Conservation (phyloP, 1,284 basidiomycete genomes). For the Irpex sp. region DNA sequence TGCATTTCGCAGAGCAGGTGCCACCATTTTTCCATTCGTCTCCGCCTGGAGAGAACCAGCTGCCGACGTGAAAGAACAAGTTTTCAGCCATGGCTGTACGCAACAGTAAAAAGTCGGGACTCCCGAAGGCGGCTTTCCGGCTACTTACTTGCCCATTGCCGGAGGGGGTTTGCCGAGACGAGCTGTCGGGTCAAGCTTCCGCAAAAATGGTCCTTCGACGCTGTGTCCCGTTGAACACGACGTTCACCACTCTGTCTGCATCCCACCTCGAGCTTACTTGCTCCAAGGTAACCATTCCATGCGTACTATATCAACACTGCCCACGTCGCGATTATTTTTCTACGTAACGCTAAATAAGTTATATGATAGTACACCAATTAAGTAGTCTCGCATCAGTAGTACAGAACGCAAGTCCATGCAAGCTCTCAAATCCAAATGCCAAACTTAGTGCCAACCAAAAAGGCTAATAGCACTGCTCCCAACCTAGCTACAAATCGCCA, state of each 20-base stretch:
- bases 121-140: background rate
- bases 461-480: background rate
- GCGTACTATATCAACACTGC: background rate
- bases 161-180: background rate
- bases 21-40: conserved; percentile 14
- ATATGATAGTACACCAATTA: background rate
- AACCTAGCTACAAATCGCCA: background rate
- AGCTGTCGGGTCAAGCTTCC: background rate
- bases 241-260: no score
- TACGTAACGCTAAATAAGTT: background rate
- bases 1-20: conserved; percentile 8
- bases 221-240: background rate
- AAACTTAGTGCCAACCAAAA: background rate
- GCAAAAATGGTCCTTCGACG: background rate
- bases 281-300: background rate
- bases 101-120: background rate
- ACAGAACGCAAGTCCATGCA: background rate
- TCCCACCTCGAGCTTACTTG: background rate
- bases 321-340: background rate
- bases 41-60: conserved; percentile 4
- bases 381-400: background rate
- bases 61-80: conserved; percentile 6
- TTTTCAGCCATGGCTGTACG: conserved; percentile 2
- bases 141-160: background rate
- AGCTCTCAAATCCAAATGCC: background rate